Evolutionary conservation across 345 rosid species (phyloP).

Genomic region (Lepidium sativum): DNA sequence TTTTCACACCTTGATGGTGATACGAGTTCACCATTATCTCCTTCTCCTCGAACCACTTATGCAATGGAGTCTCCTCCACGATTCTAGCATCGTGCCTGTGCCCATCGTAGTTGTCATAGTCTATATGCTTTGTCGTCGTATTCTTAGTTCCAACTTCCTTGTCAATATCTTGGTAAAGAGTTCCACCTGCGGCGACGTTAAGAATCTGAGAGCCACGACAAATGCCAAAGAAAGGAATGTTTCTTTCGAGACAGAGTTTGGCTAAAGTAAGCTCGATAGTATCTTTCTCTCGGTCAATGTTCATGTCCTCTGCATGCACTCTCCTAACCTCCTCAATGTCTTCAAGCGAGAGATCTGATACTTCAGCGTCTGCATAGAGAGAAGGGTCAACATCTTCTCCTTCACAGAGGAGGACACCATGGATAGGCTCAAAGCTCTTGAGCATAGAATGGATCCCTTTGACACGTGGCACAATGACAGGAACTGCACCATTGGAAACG

Average conservation of each 20-base stretch:
- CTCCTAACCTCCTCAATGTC: conserved; percentile 46
- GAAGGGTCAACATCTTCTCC: conserved; percentile 72
- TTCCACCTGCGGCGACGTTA: conserved; percentile 62
- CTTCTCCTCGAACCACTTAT: conserved; percentile 40
- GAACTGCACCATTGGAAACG: conserved; percentile 51
- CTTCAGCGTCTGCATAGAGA: conserved; percentile 37
- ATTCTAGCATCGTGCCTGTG: conserved; percentile 42
- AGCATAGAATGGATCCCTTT: conserved; percentile 44
- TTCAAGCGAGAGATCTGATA: conserved; percentile 32
- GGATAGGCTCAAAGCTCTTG: conserved; percentile 55
- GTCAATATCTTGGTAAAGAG: conserved; percentile 54
- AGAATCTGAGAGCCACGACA: conserved; percentile 73
- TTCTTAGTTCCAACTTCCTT: conserved; percentile 27
- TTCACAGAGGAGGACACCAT: conserved; percentile 66
- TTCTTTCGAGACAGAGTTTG: conserved; percentile 49
- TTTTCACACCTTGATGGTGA: conserved; percentile 61
- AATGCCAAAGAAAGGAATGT: conserved; percentile 56
- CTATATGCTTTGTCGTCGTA: conserved; percentile 27
- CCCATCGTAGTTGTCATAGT: conserved; percentile 50
- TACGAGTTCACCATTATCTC: conserved; percentile 61
- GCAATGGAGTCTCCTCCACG: conserved; percentile 44
- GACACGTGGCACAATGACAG: conserved; percentile 60
- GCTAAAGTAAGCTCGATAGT: too few relatives aligned
- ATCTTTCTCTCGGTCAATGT: too few relatives aligned
- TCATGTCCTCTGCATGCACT: too few relatives aligned